Evolutionary conservation across 352 stramenopile species (phyloP).

Genomic region (Pythium volutum): DNA sequence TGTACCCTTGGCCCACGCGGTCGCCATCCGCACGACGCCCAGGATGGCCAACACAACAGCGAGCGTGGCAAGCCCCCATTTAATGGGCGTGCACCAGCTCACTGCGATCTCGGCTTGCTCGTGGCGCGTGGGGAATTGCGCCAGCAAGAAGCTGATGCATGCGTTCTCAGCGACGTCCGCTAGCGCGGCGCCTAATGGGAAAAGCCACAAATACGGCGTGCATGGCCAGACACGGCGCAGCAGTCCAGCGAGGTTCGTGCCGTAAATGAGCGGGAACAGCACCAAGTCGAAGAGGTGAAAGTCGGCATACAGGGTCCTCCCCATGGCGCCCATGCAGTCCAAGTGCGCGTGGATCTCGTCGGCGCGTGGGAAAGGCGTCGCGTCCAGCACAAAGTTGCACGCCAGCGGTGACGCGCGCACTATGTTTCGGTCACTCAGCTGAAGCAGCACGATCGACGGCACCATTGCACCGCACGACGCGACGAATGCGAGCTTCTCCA

Average conservation of each 20-base stretch:
- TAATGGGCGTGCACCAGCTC: slow-evolving; percentile 32
- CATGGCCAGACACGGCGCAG: slow-evolving; percentile 21
- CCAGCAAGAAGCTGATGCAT: slow-evolving; percentile 38
- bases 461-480: slow-evolving; percentile 22
- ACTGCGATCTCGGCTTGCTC: slow-evolving; percentile 28
- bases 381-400: slow-evolving; percentile 30
- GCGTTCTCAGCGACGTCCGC: slow-evolving; percentile 48
- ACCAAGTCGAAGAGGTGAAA: slow-evolving; percentile 30
- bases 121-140: slow-evolving; percentile 31
- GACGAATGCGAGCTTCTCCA: slow-evolving; percentile 23
- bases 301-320: slow-evolving; percentile 25
- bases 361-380: slow-evolving; percentile 9
- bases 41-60: not conserved
- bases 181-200: slow-evolving; percentile 31
- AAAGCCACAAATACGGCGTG: not conserved
- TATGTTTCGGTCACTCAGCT: slow-evolving; percentile 14
- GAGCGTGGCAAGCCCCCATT: slow-evolving; percentile 30
- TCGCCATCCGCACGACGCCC: not conserved
- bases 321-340: slow-evolving; percentile 25
- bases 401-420: slow-evolving; percentile 12
- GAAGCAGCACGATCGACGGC: slow-evolving; percentile 25
- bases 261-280: slow-evolving; percentile 32
- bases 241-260: slow-evolving; percentile 12
- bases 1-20: not conserved
- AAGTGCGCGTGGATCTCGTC: slow-evolving; percentile 27